These are phyloP conservation scores for Penicillium turbatum DNA, from an alignment of 495 filamentous ascomycete species.

Conservation along the genomic window DNA sequence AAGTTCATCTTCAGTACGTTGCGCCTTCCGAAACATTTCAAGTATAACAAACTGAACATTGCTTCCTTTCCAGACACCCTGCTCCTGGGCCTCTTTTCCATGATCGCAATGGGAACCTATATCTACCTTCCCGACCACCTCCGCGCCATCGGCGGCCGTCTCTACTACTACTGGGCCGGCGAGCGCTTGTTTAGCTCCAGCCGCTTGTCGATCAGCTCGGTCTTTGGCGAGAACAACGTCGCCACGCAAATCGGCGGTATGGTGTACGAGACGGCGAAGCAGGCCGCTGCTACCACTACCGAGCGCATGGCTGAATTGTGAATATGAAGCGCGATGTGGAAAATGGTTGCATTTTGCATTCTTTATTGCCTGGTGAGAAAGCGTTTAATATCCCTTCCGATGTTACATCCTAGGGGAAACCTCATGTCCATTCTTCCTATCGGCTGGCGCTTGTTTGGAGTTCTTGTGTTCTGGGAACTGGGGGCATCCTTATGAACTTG, in stretches of 20 bases:
- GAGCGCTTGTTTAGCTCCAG: constrained; percentile 50
- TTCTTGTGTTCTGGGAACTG: constrained; percentile 12
- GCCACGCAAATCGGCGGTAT: constrained; percentile 35
- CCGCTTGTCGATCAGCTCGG: constrained; percentile 34
- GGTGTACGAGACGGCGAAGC: constrained; percentile 44
- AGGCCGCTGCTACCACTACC: constrained; percentile 32
- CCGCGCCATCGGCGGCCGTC: constrained; percentile 66
- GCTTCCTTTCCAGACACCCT: constrained; percentile 64
- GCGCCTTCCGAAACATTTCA: not conserved
- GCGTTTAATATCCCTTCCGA: not conserved
- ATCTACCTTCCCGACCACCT: constrained; percentile 93
- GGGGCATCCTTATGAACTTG: constrained; percentile 7
- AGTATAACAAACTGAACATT: not conserved
- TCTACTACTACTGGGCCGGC: constrained; percentile 92
- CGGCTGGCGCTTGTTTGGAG: constrained; percentile 24
- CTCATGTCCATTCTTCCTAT: constrained; percentile 12
- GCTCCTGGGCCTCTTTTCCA: constrained; percentile 77
- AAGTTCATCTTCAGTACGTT: constrained; percentile 79
- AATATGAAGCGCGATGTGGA: constrained; percentile 6
- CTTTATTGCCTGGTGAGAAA: not conserved
- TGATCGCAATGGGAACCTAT: constrained; percentile 78
- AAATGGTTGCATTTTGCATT: constrained; percentile 4
- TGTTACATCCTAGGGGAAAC: constrained; percentile 1
- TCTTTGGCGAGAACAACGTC: constrained; percentile 27
- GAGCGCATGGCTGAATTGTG: constrained; percentile 38